Evolutionary conservation across 1,139 yeast species (phyloP), one percentile per base, ranked within the genome.

Genomic region (Yamadazyma spencermartinsiae): DNA sequence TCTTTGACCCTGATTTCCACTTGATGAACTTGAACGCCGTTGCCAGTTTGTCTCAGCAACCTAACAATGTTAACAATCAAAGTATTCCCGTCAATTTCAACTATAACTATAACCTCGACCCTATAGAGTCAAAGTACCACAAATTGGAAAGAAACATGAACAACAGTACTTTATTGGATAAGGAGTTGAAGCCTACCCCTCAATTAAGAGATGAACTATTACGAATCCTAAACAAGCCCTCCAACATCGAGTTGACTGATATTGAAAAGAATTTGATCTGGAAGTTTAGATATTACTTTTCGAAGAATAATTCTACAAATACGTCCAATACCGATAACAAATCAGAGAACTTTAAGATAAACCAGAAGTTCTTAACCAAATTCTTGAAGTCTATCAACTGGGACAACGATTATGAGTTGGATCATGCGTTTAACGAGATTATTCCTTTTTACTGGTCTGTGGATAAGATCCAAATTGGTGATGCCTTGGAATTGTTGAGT

Each of bases 181-280:
- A 80, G 50, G 96, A 89, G 43, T 68, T 87, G 38, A 89, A 90
- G 52, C 98, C 98, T 1, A 84, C 94, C 14, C 86, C 96, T 2
- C 85, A 82, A 51, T 71, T 84, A 29, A 71, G 97, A 48, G 92
- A 85, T 48, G 85, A 86, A 48, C 68, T 92, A 38, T 69, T 79
- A 43, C 72, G 63, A 38, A 86, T 90, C 4, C 68, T 90, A 37
- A 70, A 73, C 25, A 87, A 82, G 50, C 92, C 97, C 1, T 89
- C 96, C 2, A 92, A 88, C 32, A 83, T 86, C 36, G 88, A 82
- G 50, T 68, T 92, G 34, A 75, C 82, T 5, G 90, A 86, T 38
- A 81, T 85, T 54, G 98, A 92, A 49, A 89, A 86, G 65, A 89
- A 89, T 48, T 63, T 89, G 51, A 74, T 94, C 13, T 92, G 98